Evolutionary conservation across 1,139 yeast species (phyloP).

Genomic region (Kluyveromyces sp.): DNA sequence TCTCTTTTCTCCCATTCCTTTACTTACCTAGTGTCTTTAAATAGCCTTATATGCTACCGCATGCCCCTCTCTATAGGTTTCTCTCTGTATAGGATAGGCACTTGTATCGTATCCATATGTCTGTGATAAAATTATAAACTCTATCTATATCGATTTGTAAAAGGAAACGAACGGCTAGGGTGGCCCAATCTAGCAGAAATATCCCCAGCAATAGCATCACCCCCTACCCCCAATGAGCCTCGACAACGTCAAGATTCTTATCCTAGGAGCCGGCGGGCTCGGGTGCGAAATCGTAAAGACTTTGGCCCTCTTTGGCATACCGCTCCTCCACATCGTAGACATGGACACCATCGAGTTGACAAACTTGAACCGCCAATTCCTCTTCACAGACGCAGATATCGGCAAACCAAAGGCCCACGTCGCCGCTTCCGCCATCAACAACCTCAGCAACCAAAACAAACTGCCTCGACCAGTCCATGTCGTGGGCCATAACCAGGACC

Average conservation of each 20-base stretch:
- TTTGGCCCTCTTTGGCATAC: constrained; percentile 70
- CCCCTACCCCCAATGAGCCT: constrained; percentile 4
- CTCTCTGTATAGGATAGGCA: too few relatives aligned
- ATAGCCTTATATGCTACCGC: not conserved
- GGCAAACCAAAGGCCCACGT: constrained; percentile 76
- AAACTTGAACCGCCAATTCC: constrained; percentile 82
- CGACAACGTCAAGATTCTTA: constrained; percentile 31
- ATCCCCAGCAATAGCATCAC: not conserved
- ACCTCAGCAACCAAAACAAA: constrained; percentile 26
- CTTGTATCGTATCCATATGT: not conserved
- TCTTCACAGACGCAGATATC: constrained; percentile 65
- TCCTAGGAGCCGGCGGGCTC: constrained; percentile 90
- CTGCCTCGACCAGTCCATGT: constrained; percentile 37
- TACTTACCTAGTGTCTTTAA: too few relatives aligned
- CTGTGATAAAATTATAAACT: not conserved
- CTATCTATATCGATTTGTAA: not conserved
- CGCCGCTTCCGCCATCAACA: constrained; percentile 57
- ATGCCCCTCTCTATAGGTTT: too few relatives aligned
- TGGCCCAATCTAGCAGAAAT: not conserved
- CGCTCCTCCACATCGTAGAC: constrained; percentile 73
- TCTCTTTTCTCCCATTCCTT: not conserved
- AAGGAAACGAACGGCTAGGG: too few relatives aligned
- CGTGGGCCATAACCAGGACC: constrained; percentile 52
- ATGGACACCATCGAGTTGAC: constrained; percentile 93
- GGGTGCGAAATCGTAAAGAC: constrained; percentile 92